phyloP scores from a whole-genome alignment of 257 asterid species.

The Nicotiana undulata region DNA sequence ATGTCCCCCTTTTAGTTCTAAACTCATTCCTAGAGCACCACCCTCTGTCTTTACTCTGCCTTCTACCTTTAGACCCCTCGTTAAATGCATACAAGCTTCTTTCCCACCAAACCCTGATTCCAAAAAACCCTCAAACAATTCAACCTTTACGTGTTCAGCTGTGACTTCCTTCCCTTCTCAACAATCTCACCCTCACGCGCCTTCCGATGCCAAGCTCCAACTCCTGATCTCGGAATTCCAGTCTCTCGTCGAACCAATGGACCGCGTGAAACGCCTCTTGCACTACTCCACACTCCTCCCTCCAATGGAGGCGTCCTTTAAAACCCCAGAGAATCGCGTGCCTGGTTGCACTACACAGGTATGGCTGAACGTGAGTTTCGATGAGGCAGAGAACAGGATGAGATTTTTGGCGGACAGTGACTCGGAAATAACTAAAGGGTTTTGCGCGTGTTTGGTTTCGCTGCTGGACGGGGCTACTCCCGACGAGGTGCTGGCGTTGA shows the following conservation, averaged over 20 bases:
- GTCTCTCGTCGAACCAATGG: constrained; percentile 51
- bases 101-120: constrained; percentile 23
- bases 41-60: background rate
- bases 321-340: constrained; percentile 48
- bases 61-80: constrained; percentile 7
- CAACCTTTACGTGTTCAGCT: constrained; percentile 41
- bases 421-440: constrained; percentile 88
- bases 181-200: constrained; percentile 15
- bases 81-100: constrained; percentile 32
- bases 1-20: constrained; percentile 26
- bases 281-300: constrained; percentile 50
- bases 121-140: background rate
- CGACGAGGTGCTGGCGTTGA: constrained; percentile 62
- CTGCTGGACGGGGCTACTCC: constrained; percentile 70
- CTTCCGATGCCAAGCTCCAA: constrained; percentile 37
- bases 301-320: constrained; percentile 34
- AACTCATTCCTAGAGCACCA: constrained; percentile 16
- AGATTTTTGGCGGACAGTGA: constrained; percentile 68
- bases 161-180: constrained; percentile 31
- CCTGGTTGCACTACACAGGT: constrained; percentile 92
- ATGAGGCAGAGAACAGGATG: constrained; percentile 23
- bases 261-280: constrained; percentile 64
- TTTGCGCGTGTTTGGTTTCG: constrained; percentile 76
- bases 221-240: constrained; percentile 47
- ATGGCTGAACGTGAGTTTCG: constrained; percentile 60